These are phyloP conservation scores for Staphylotrichum tortipilum DNA, from an alignment of 495 filamentous ascomycete species.

Conservation along the genomic window DNA sequence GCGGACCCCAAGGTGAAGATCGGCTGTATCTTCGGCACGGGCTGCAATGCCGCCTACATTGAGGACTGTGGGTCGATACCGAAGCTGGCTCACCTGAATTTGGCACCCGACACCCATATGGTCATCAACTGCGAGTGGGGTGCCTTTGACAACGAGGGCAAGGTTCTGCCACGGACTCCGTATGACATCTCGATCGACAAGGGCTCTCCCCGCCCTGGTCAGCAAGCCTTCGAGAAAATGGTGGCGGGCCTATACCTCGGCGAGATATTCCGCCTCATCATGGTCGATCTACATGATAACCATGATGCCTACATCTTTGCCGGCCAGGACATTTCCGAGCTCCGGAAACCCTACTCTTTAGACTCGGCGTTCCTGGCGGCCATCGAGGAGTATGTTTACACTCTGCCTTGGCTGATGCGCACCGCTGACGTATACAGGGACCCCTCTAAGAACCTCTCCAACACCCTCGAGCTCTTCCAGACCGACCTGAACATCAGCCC, in stretches of 20 bases:
- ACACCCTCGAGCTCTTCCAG: slow-evolving; percentile 73
- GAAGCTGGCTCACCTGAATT: slow-evolving; percentile 87
- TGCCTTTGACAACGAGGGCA: slow-evolving; percentile 94
- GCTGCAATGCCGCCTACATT: slow-evolving; percentile 98
- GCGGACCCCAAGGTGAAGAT: slow-evolving; percentile 87
- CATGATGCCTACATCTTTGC: slow-evolving; percentile 70
- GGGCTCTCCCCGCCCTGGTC: slow-evolving; percentile 89
- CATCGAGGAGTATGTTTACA: slow-evolving; percentile 64
- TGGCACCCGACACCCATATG: slow-evolving; percentile 79
- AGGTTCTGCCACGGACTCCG: slow-evolving; percentile 79
- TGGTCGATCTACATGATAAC: slow-evolving; percentile 76
- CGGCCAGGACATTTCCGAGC: slow-evolving; percentile 66
- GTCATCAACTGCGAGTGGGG: slow-evolving; percentile 99
- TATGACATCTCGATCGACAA: slow-evolving; percentile 83
- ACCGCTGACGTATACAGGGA: slow-evolving; percentile 45
- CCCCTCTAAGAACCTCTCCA: slow-evolving; percentile 84
- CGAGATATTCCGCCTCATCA: slow-evolving; percentile 85
- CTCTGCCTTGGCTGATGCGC: not conserved
- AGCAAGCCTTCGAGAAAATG: slow-evolving; percentile 98
- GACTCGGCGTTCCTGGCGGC: slow-evolving; percentile 93
- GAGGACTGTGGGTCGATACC: slow-evolving; percentile 84
- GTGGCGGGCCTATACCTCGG: slow-evolving; percentile 92
- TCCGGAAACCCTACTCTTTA: slow-evolving; percentile 74
- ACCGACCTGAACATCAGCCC: slow-evolving; percentile 59
- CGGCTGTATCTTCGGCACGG: slow-evolving; percentile 96